Conservation (phyloP, 805 yeast species). For the Suhomyces sp. region DNA sequence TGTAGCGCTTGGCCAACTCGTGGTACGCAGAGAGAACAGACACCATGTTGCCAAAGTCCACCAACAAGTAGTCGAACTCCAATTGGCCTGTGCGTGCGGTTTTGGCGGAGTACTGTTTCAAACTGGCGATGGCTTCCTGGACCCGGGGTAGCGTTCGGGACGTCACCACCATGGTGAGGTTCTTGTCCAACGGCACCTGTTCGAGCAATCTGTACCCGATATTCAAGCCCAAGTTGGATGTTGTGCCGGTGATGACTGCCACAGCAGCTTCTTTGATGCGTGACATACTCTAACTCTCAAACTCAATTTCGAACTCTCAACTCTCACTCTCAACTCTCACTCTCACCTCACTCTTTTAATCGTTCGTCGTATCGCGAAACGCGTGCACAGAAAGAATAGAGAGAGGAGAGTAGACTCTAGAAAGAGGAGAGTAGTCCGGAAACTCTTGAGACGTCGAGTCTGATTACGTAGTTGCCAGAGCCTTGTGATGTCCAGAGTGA, state of each 20-base stretch:
- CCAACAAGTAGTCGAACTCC: slow-evolving; percentile 82
- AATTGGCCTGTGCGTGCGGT: slow-evolving; percentile 50
- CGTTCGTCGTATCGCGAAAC: too few species aligned
- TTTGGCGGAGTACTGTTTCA: slow-evolving; percentile 36
- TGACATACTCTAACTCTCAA: slow-evolving; percentile 7
- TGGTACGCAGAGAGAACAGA: slow-evolving; percentile 72
- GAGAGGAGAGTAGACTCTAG: too few species aligned
- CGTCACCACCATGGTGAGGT: slow-evolving; percentile 80
- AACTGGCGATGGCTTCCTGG: slow-evolving; percentile 58
- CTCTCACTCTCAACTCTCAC: too few species aligned
- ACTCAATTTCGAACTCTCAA: not conserved
- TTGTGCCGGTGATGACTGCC: slow-evolving; percentile 42
- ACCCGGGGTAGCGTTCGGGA: slow-evolving; percentile 86
- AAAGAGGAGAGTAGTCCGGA: too few species aligned
- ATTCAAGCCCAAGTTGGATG: slow-evolving; percentile 76
- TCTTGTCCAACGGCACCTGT: slow-evolving; percentile 47
- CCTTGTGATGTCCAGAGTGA: too few species aligned
- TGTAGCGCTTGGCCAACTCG: slow-evolving; percentile 64
- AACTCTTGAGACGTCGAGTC: too few species aligned
- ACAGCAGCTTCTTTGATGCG: slow-evolving; percentile 24
- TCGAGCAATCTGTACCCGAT: slow-evolving; percentile 78
- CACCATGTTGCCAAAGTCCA: slow-evolving; percentile 90
- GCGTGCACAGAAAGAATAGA: too few species aligned
- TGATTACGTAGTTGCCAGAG: too few species aligned
- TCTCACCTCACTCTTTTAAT: too few species aligned